Evolutionary conservation across 257 asterid genomes (phyloP).

Genomic region (Plectranthus barbatus): DNA sequence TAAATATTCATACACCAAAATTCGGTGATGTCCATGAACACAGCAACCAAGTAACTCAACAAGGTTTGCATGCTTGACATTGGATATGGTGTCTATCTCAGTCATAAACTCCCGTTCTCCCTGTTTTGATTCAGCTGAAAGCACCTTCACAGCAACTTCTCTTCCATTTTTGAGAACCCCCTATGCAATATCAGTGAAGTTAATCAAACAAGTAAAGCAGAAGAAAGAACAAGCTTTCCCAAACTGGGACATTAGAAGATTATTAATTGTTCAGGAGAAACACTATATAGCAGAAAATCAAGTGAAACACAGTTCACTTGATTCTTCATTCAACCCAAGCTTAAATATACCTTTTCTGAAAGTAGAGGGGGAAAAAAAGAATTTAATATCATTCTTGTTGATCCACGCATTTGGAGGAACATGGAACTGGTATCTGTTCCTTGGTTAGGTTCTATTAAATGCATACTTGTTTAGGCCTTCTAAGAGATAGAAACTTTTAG

Average conservation of each 20-base stretch:
- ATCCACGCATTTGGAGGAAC: background rate
- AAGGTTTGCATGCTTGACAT: constrained; percentile 83
- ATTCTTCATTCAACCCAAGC: constrained; percentile 10
- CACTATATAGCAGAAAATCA: background rate
- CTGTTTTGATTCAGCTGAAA: constrained; percentile 71
- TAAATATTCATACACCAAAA: constrained; percentile 74
- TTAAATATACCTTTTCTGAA: background rate
- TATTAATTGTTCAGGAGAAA: constrained; percentile 1
- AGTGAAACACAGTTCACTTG: constrained; percentile 10
- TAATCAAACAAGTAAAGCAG: constrained; percentile 11
- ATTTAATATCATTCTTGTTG: background rate
- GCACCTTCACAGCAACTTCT: constrained; percentile 70
- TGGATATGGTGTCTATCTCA: constrained; percentile 75
- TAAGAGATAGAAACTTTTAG: background rate
- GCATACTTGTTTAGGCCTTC: background rate
- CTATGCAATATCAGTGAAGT: constrained; percentile 36
- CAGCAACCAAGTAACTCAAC: constrained; percentile 84
- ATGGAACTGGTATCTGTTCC: background rate
- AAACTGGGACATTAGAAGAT: background rate
- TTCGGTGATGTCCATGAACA: constrained; percentile 53
- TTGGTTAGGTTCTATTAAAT: background rate
- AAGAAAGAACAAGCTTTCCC: constrained; percentile 5
- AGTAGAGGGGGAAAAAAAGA: no score
- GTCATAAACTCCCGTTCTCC: constrained; percentile 76
- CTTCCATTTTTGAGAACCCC: constrained; percentile 57